phyloP scores from a whole-genome alignment of 1,139 yeast genomes.

The Fermentozyma sake region DNA sequence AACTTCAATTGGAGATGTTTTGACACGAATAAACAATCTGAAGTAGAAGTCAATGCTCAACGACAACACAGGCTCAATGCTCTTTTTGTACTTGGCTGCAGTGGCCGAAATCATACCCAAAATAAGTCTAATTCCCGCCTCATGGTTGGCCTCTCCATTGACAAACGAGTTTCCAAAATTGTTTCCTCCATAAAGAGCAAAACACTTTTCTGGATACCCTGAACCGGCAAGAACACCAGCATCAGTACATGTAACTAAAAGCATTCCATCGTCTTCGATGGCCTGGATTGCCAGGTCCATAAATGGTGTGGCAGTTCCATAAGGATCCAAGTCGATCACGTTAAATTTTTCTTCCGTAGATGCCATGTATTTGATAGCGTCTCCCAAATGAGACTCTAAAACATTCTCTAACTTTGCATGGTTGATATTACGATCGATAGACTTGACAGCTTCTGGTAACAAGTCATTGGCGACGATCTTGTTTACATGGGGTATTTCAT shows the following conservation, averaged over 20 bases:
- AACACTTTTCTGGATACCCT: constrained; percentile 95
- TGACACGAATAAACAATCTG: constrained; percentile 74
- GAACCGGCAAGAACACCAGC: constrained; percentile 93
- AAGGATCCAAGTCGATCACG: constrained; percentile 91
- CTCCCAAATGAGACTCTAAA: constrained; percentile 72
- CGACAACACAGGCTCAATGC: constrained; percentile 80
- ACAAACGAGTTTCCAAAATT: constrained; percentile 71
- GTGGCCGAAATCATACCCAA: constrained; percentile 69
- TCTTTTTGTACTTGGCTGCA: constrained; percentile 85
- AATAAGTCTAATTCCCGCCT: constrained; percentile 84
- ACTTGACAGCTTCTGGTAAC: constrained; percentile 78
- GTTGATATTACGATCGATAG: constrained; percentile 67
- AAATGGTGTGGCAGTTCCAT: constrained; percentile 95
- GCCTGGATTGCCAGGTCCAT: constrained; percentile 85
- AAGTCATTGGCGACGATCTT: constrained; percentile 85
- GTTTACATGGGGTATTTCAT: constrained; percentile 74
- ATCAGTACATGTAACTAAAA: constrained; percentile 93
- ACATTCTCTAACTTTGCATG: constrained; percentile 53
- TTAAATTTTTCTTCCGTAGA: constrained; percentile 52
- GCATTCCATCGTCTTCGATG: constrained; percentile 74
- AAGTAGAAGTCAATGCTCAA: constrained; percentile 91
- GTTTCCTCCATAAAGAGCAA: constrained; percentile 79
- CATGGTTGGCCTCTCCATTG: constrained; percentile 82
- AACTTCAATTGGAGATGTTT: constrained; percentile 73
- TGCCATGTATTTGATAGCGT: constrained; percentile 81